Conservation (phyloP, 169 alveolate genomes). For the Plasmodium malariae region DNA sequence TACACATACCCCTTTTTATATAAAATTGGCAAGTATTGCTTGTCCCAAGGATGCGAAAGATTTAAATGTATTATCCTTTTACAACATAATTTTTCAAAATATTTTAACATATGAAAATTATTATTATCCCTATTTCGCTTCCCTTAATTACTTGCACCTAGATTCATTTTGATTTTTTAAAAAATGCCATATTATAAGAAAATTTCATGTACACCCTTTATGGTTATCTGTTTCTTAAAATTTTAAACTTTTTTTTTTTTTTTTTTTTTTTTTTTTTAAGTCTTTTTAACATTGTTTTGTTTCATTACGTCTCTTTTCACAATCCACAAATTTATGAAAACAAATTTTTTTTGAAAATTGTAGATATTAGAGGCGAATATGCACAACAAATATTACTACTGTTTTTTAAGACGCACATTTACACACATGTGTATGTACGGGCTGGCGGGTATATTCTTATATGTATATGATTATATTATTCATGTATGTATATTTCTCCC, state of each 20-base stretch:
- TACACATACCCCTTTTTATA: conserved; percentile 51
- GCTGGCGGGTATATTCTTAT: too few relatives aligned
- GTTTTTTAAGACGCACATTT: not conserved
- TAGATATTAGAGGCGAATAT: not conserved
- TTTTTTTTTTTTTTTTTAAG: not conserved
- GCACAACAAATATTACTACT: not conserved
- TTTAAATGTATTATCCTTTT: conserved; percentile 52
- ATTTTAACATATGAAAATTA: conserved; percentile 48
- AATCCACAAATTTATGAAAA: not conserved
- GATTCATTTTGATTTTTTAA: not conserved
- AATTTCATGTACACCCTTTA: not conserved
- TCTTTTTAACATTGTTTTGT: not conserved
- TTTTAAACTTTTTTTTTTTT: too few relatives aligned
- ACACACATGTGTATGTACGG: too few relatives aligned
- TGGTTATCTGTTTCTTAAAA: too few relatives aligned
- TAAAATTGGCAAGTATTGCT: not conserved
- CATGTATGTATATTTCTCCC: too few relatives aligned
- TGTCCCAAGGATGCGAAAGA: not conserved
- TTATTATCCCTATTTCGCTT: conserved; percentile 66
- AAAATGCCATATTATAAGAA: not conserved
- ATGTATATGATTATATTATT: too few relatives aligned
- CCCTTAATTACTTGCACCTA: conserved; percentile 34
- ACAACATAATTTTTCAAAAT: conserved; percentile 47
- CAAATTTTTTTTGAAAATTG: not conserved
- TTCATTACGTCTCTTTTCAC: not conserved